Evolutionary conservation across 2,329 filamentous ascomycete genomes (phyloP).

Genomic region (Ciborinia camelliae): DNA sequence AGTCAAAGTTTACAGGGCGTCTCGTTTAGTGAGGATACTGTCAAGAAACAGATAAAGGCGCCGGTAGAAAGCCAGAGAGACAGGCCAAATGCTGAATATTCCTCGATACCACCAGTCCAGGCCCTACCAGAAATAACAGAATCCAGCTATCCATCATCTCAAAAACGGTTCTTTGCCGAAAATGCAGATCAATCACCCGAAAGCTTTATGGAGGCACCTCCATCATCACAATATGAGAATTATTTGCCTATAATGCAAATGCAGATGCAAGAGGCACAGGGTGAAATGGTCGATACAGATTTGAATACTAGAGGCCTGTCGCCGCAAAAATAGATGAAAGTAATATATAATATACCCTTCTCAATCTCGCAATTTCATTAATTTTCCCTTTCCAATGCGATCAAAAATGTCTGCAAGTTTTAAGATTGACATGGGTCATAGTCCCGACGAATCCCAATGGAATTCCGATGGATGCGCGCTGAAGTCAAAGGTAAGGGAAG

Average conservation of each 20-base stretch:
- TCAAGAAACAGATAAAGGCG: background rate
- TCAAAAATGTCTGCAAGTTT: too few relatives aligned
- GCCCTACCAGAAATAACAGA: background rate
- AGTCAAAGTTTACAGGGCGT: background rate
- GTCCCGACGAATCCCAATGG: too few relatives aligned
- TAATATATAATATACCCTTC: conserved; percentile 3
- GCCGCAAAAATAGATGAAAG: background rate
- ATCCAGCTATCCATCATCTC: background rate
- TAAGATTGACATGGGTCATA: too few relatives aligned
- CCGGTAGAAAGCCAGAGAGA: background rate
- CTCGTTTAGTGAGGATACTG: background rate
- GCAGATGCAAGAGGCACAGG: background rate
- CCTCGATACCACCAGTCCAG: background rate
- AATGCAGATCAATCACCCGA: background rate
- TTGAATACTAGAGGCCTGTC: background rate
- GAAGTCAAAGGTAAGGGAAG: too few relatives aligned
- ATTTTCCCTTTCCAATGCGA: background rate
- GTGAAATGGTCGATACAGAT: background rate
- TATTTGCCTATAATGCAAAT: background rate
- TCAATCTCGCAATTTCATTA: background rate
- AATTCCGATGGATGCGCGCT: too few relatives aligned
- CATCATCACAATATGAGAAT: background rate
- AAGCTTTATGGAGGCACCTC: background rate
- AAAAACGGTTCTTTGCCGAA: background rate
- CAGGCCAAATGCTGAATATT: background rate